These are phyloP conservation scores for Solanum sejunctum DNA, from an alignment of 257 asterid species.

Conservation along the genomic window DNA sequence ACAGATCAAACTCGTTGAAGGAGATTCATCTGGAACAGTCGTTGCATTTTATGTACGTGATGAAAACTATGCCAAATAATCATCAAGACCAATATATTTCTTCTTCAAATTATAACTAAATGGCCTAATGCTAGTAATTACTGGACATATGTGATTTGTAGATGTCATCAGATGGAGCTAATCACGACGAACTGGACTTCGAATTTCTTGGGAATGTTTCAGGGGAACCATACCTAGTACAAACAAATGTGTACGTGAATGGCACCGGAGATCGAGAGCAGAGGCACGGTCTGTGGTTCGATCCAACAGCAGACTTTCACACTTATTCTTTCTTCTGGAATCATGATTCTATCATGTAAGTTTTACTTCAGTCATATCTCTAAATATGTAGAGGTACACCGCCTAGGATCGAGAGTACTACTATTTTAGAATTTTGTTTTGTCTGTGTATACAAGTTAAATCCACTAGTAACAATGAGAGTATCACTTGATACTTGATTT, in stretches of 20 bases:
- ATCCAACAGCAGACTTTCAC: constrained; percentile 43
- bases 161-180: constrained; percentile 38
- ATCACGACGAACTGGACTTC: constrained; percentile 55
- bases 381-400: background rate
- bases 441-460: background rate
- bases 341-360: constrained; percentile 33
- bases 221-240: constrained; percentile 48
- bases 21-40: constrained; percentile 58
- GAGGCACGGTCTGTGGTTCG: constrained; percentile 50
- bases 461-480: background rate
- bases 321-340: constrained; percentile 52
- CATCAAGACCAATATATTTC: background rate
- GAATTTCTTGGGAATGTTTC: constrained; percentile 54
- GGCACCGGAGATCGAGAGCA: constrained; percentile 52
- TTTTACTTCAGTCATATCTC: background rate
- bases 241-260: constrained; percentile 37
- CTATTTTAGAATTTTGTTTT: background rate
- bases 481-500: background rate
- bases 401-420: background rate
- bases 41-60: constrained; percentile 40
- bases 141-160: constrained; percentile 6
- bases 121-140: background rate
- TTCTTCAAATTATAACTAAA: background rate
- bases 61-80: background rate
- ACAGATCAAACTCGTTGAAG: constrained; percentile 32